These are phyloP conservation scores for Xylaria longipes DNA, from an alignment of 495 filamentous ascomycete genomes.

Conservation along the genomic window DNA sequence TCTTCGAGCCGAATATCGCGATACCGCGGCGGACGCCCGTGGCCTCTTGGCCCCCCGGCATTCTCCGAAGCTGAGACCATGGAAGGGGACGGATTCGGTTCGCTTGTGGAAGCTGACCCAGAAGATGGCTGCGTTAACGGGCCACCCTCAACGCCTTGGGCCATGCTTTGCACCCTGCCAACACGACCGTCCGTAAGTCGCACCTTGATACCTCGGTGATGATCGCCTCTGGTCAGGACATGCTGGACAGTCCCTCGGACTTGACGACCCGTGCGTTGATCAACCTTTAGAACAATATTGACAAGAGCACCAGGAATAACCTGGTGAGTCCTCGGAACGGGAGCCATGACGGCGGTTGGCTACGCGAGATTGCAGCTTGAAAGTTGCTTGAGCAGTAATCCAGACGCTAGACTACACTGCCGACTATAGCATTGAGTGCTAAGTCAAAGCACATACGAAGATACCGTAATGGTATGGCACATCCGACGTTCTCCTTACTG, in stretches of 20 bases:
- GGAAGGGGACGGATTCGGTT: conserved; percentile 9
- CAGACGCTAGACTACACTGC: not conserved
- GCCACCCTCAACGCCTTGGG: conserved; percentile 29
- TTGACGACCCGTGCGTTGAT: conserved; percentile 72
- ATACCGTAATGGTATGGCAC: conserved; percentile 8
- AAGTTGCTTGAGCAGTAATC: not conserved
- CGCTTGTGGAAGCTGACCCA: conserved; percentile 22
- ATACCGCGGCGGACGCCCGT: conserved; percentile 30
- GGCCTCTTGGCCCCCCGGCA: conserved; percentile 19
- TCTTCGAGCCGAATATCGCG: conserved; percentile 34
- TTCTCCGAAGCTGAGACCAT: conserved; percentile 18
- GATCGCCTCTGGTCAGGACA: conserved; percentile 71
- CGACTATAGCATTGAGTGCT: not conserved
- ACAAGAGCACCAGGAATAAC: conserved; percentile 65
- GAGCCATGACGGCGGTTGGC: conserved; percentile 9
- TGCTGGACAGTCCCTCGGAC: conserved; percentile 66
- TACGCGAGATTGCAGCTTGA: not conserved
- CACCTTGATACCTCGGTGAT: conserved; percentile 80
- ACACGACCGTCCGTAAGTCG: conserved; percentile 69
- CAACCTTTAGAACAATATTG: conserved; percentile 72
- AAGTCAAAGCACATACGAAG: not conserved
- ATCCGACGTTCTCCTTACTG: not conserved
- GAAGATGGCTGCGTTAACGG: conserved; percentile 31
- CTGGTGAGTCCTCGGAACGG: conserved; percentile 56
- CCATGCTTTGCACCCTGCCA: conserved; percentile 42